Conservation (phyloP, 495 filamentous ascomycete genomes). For the Daldinia vernicosa region DNA sequence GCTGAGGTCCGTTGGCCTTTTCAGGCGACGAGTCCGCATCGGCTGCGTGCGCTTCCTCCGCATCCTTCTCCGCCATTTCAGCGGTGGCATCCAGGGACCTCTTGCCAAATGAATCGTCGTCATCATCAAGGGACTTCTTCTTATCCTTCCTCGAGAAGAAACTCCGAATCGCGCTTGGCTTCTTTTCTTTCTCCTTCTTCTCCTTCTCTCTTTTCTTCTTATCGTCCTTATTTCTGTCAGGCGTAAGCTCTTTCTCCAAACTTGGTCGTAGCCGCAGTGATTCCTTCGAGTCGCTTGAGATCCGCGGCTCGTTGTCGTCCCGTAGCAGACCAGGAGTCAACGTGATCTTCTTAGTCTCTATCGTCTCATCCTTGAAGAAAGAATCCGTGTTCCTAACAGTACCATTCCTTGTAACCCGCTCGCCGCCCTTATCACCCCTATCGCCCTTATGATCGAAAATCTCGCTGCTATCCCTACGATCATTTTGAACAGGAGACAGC, state of each 20-base stretch:
- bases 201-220: constrained; percentile 69
- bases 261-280: constrained; percentile 56
- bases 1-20: constrained; percentile 54
- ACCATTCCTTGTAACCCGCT: constrained; percentile 79
- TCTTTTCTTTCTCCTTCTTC: constrained; percentile 91
- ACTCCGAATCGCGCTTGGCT: constrained; percentile 87
- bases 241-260: constrained; percentile 60
- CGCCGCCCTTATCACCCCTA: constrained; percentile 52
- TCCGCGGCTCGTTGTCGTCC: constrained; percentile 73
- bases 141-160: constrained; percentile 96
- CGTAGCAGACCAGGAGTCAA: constrained; percentile 94
- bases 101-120: constrained; percentile 74
- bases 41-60: constrained; percentile 56
- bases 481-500: constrained; percentile 17
- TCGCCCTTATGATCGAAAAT: constrained; percentile 66
- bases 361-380: constrained; percentile 95
- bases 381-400: constrained; percentile 89
- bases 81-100: constrained; percentile 58
- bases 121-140: constrained; percentile 74
- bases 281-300: constrained; percentile 72
- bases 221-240: constrained; percentile 63
- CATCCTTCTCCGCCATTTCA: constrained; percentile 54
- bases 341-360: constrained; percentile 96
- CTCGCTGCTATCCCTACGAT: constrained; percentile 70
- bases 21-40: constrained; percentile 45